Base-by-base conservation (phyloP, 2,329 filamentous ascomycete species). In the Coniochaeta sp. region DNA sequence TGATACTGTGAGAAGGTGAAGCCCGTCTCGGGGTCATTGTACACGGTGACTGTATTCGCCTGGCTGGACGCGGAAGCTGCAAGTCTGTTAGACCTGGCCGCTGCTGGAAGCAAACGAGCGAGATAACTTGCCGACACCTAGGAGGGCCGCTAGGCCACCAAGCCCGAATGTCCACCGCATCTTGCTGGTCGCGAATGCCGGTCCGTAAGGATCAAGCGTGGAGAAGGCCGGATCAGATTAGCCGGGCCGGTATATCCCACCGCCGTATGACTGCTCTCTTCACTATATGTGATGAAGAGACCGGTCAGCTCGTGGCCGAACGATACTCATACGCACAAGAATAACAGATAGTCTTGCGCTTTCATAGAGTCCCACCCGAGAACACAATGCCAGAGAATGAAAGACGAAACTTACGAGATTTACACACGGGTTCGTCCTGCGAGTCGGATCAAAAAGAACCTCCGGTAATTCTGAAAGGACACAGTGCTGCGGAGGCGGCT, bases 1-100 rank as follows among this genome's bases (percentile, higher is more conserved):
- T 64, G 63, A 55, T 63, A 61, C 57, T 64, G 61, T 22, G 77
- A 72, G 64, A 77, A 80, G 16, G 73, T 75, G 57, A 81, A 74
- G 36, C 75, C 75, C 19, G 75, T 77, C 11, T 74, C 72, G 28
- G 68, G 62, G 57, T 77, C 75, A 26, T 67, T 66, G 59, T 72
- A 73, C 47, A 65, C 38, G 28, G 62, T 58, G 1, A 38, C 54
- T 2, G 56, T 31, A 9, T 31, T 44, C 11, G 34, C 56, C 26
- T 44, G 56, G 38, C 9, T 19, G 14, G 34, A 11, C 17, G 56
- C 56, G 22, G 56, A 58, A 3, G 56, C 56, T 58, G 36, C 17
- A 31, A 28, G 54, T 44, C 9, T 57, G 54, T 57, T 38, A 57
- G 54, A 34, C 6, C 8, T 17, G 11, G 24, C 31, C 24, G 47